Evolutionary conservation across 306 rosid species (phyloP).

Genomic region (Quercus bicolor): DNA sequence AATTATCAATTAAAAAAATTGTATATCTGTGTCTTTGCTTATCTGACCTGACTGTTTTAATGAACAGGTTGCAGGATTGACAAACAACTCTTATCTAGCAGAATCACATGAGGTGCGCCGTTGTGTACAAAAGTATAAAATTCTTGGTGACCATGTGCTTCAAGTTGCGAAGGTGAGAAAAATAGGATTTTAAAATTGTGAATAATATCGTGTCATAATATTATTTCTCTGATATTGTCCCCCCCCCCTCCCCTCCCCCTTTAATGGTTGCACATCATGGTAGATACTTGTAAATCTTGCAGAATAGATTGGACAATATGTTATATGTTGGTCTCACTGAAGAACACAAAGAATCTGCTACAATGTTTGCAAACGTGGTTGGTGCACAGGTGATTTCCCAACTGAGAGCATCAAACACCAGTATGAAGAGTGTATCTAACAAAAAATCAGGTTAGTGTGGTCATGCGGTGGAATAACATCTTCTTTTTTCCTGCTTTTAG

Average conservation of each 20-base stretch:
- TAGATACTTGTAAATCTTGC: conserved; percentile 44
- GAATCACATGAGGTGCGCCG: conserved; percentile 86
- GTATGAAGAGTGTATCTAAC: conserved; percentile 32
- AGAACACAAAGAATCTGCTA: conserved; percentile 96
- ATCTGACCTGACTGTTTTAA: conserved; percentile 30
- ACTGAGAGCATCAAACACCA: conserved; percentile 54
- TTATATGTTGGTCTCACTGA: conserved; percentile 98
- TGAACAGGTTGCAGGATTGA: conserved; percentile 91
- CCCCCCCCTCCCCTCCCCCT: conserved; percentile 1
- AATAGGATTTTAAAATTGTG: conserved; percentile 16
- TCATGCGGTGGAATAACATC: not conserved
- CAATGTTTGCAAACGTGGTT: conserved; percentile 88
- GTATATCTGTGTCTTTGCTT: not conserved
- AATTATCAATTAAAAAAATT: too few species aligned
- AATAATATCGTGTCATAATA: conserved; percentile 13
- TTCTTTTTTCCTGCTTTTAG: conserved; percentile 4
- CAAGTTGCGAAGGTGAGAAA: conserved; percentile 80
- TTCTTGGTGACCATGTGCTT: conserved; percentile 77
- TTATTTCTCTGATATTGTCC: conserved; percentile 18
- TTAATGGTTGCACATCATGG: conserved; percentile 26
- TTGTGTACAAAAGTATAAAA: conserved; percentile 71
- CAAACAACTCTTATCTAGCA: conserved; percentile 76
- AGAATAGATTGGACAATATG: conserved; percentile 89
- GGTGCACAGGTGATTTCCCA: conserved; percentile 97
- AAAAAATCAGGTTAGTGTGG: conserved; percentile 52